Percentiles rank a stretch among this genome's conserved stretches.
Evolutionary conservation across 1,139 yeast genomes (phyloP).

Genomic region (Sugiyamaella xylanicola): DNA sequence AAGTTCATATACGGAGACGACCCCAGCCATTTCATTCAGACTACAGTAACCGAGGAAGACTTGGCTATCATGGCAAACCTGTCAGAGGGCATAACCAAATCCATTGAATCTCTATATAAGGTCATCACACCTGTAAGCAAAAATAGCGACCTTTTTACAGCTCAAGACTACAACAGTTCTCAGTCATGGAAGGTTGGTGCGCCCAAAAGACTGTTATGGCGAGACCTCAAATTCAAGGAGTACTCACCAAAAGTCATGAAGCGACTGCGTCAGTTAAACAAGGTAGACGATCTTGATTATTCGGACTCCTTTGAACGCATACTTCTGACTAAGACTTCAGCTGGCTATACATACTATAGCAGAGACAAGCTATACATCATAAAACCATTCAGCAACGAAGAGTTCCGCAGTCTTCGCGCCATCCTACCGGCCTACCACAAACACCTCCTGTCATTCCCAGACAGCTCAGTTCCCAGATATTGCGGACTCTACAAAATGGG

Average conservation of each 20-base stretch:
- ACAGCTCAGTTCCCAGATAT: constrained; percentile 6
- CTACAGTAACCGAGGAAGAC: constrained; percentile 5
- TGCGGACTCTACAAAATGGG: constrained; percentile 11
- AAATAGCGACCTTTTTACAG: neutral
- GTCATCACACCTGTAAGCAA: neutral
- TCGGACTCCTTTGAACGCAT: constrained; percentile 2
- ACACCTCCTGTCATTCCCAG: constrained; percentile 9
- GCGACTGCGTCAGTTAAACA: neutral
- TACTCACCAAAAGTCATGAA: constrained; percentile 10
- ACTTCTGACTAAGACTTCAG: constrained; percentile 5
- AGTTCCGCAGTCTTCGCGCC: constrained; percentile 1
- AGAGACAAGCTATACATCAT: constrained; percentile 3
- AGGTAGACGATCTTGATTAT: constrained; percentile 3
- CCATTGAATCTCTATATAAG: constrained; percentile 9
- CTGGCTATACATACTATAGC: constrained; percentile 16
- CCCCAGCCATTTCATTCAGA: neutral
- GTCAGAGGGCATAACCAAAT: constrained; percentile 10
- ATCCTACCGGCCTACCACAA: neutral
- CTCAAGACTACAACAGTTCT: neutral
- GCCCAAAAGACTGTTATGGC: constrained; percentile 7
- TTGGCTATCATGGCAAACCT: constrained; percentile 2
- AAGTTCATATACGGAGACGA: constrained; percentile 4
- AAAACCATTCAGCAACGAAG: constrained; percentile 11
- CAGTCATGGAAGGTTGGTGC: constrained; percentile 7
- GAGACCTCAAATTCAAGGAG: constrained; percentile 10